Evolutionary conservation across 257 asterid species (phyloP).

Genomic region (Eustoma russellianum): DNA sequence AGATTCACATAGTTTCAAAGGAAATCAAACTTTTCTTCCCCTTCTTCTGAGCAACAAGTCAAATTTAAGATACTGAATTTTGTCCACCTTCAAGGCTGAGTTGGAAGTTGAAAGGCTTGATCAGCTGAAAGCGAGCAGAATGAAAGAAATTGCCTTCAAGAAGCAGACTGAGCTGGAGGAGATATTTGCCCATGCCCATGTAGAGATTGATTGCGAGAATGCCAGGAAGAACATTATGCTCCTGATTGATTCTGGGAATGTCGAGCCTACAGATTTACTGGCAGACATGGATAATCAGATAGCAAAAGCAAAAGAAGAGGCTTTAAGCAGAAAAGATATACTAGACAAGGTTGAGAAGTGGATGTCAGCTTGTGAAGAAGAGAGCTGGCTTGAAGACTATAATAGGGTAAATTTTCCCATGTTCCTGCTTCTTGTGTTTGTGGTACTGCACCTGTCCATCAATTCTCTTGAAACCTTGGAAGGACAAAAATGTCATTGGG

Average conservation of each 20-base stretch:
- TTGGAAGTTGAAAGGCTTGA: constrained; percentile 97
- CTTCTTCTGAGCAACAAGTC: background rate
- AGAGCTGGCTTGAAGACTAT: constrained; percentile 98
- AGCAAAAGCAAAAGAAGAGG: constrained; percentile 81
- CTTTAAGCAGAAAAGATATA: constrained; percentile 82
- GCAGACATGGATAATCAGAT: constrained; percentile 94
- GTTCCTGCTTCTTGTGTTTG: background rate
- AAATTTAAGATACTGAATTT: constrained; percentile 5
- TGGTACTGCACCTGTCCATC: too few species aligned
- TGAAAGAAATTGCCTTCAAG: constrained; percentile 95
- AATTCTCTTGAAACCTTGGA: too few species aligned
- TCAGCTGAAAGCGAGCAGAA: constrained; percentile 83
- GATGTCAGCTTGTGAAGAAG: constrained; percentile 98
- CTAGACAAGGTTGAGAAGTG: constrained; percentile 96
- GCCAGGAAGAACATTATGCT: constrained; percentile 69
- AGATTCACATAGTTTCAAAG: background rate
- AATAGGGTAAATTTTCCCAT: constrained; percentile 49
- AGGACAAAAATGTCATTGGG: too few species aligned
- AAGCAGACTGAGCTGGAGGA: constrained; percentile 88
- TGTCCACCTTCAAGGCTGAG: constrained; percentile 57
- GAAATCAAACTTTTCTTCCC: constrained; percentile 2
- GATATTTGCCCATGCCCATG: constrained; percentile 75
- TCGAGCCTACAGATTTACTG: constrained; percentile 78
- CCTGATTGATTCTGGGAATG: constrained; percentile 76
- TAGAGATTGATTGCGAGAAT: constrained; percentile 79